Conservation (phyloP, 805 yeast genomes). For the Kodamaea restingae region DNA sequence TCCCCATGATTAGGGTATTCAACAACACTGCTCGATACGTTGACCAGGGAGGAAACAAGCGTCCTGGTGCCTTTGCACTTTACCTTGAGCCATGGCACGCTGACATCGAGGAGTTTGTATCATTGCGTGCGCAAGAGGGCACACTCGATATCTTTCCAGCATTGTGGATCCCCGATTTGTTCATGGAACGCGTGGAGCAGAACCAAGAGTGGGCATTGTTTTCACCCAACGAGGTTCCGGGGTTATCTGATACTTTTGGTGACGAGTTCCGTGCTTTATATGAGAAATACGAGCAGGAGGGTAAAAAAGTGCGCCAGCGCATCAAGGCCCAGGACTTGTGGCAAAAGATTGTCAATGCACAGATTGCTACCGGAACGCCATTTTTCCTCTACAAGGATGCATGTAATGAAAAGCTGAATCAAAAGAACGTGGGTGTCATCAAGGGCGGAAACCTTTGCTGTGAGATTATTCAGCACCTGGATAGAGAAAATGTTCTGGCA, state of each 20-base stretch:
- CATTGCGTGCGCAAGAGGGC: slow-evolving; percentile 83
- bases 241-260: slow-evolving; percentile 77
- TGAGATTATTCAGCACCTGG: slow-evolving; percentile 89
- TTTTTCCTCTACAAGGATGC: slow-evolving; percentile 92
- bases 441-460: slow-evolving; percentile 93
- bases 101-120: slow-evolving; percentile 82
- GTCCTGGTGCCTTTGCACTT: slow-evolving; percentile 96
- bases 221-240: slow-evolving; percentile 87
- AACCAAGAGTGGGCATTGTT: slow-evolving; percentile 84
- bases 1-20: slow-evolving; percentile 95
- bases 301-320: slow-evolving; percentile 51
- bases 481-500: slow-evolving; percentile 91
- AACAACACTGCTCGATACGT: slow-evolving; percentile 96
- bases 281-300: slow-evolving; percentile 66
- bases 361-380: slow-evolving; percentile 95
- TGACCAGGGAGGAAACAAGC: slow-evolving; percentile 96
- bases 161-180: slow-evolving; percentile 90
- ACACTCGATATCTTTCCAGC: slow-evolving; percentile 94
- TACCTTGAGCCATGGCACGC: slow-evolving; percentile 97
- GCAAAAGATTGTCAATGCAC: slow-evolving; percentile 86
- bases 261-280: slow-evolving; percentile 75
- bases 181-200: slow-evolving; percentile 83
- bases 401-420: slow-evolving; percentile 83
- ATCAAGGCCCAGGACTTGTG: slow-evolving; percentile 87
- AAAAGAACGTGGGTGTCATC: slow-evolving; percentile 86